Evolutionary conservation across 2,329 filamentous ascomycete genomes (phyloP).

Genomic region (Botrytis porri): DNA sequence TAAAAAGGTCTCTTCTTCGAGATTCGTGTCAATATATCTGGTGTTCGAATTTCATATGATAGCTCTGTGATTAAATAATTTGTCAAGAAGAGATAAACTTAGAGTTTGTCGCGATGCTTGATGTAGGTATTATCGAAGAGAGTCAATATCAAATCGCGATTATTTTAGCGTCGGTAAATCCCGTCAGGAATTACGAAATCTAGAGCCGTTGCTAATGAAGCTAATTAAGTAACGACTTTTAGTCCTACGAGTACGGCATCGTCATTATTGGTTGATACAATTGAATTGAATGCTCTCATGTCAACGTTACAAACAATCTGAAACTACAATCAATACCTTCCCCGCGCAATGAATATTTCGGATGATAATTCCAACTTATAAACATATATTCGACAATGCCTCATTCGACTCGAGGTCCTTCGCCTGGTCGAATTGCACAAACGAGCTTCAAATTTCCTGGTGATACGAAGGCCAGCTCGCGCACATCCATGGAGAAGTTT

Average conservation of each 20-base stretch:
- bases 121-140: constrained; percentile 6
- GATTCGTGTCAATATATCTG: not conserved
- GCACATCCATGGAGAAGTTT: constrained; percentile 53
- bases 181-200: constrained; percentile 13
- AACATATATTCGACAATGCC: constrained; percentile 37
- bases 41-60: not conserved
- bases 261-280: not conserved
- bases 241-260: not conserved
- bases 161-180: constrained; percentile 27
- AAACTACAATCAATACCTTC: constrained; percentile 21
- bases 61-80: not conserved
- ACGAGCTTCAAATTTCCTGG: constrained; percentile 34
- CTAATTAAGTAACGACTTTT: constrained; percentile 1
- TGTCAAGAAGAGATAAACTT: not conserved
- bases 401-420: constrained; percentile 43
- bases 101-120: not conserved
- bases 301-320: constrained; percentile 20
- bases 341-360: constrained; percentile 8
- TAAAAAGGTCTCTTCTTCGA: not conserved
- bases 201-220: not conserved
- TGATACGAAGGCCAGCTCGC: constrained; percentile 30
- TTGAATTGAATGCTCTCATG: constrained; percentile 18
- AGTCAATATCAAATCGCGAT: constrained; percentile 29
- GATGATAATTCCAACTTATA: not conserved
- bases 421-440: constrained; percentile 36